Percentiles rank a stretch among this genome's conserved stretches.
Conservation (phyloP, 202 grass and related monocot species). For the Brachypodium distachyon region DNA sequence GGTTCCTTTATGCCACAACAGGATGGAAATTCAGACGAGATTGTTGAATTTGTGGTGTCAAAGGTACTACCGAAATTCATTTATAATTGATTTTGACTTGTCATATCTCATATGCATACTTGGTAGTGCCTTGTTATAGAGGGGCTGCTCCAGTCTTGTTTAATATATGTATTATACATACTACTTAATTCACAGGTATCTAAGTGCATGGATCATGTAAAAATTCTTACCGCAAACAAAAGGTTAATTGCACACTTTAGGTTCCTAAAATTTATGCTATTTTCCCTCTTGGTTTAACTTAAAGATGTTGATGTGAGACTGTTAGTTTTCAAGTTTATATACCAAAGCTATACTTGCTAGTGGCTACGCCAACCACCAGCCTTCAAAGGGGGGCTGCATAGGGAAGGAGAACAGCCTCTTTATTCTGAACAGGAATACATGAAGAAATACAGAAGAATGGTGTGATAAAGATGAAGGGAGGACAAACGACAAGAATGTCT, state of each 20-base stretch:
- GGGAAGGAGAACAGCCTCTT: neutral
- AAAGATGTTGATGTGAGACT: neutral
- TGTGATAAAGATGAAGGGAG: neutral
- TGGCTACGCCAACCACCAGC: neutral
- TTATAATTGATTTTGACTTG: neutral
- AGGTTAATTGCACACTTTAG: neutral
- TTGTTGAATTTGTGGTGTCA: slow-evolving; percentile 43
- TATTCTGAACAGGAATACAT: no score
- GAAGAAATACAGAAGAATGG: neutral
- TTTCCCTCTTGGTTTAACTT: neutral
- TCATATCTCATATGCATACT: neutral
- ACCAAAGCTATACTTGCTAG: neutral
- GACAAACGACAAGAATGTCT: neutral
- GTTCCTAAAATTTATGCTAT: neutral
- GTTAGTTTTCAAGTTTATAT: neutral
- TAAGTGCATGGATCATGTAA: neutral
- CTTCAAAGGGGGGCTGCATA: neutral
- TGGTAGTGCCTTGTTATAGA: neutral
- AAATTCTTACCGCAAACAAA: neutral
- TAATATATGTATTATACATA: neutral
- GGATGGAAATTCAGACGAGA: slow-evolving; percentile 78
- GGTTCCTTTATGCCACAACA: slow-evolving; percentile 86
- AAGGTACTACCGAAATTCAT: slow-evolving; percentile 42
- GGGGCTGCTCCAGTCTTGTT: neutral
- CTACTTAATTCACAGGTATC: neutral